These are phyloP conservation scores for Neurospora sp. DNA, from an alignment of 495 filamentous ascomycete genomes.

Conservation along the genomic window DNA sequence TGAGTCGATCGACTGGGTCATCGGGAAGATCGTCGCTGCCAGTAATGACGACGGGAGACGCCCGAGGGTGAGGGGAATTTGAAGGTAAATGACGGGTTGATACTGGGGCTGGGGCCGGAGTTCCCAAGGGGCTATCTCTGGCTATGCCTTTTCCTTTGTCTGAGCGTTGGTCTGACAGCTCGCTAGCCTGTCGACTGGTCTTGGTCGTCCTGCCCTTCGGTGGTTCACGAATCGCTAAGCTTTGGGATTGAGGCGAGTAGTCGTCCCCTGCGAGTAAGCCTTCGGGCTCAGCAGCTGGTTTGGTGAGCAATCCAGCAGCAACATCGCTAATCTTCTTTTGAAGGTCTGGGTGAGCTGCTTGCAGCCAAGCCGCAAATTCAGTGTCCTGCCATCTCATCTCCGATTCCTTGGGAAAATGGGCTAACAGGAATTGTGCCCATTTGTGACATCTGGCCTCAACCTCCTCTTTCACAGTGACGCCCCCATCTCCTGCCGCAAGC, in stretches of 20 bases:
- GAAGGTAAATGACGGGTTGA: neutral
- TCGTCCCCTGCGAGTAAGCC: neutral
- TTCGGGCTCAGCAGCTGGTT: neutral
- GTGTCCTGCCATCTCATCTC: constrained; percentile 23
- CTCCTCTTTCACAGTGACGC: constrained; percentile 23
- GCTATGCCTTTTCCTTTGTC: constrained; percentile 6
- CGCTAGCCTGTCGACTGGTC: constrained; percentile 3
- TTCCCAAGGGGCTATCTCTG: neutral
- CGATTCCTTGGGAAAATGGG: constrained; percentile 30
- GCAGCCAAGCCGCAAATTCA: constrained; percentile 26
- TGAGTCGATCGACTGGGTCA: constrained; percentile 6
- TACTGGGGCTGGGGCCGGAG: neutral
- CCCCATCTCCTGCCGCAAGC: constrained; percentile 30
- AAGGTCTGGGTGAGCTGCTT: constrained; percentile 16
- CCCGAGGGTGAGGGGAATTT: neutral
- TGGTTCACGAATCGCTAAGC: neutral
- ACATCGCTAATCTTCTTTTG: constrained; percentile 6
- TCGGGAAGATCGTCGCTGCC: neutral
- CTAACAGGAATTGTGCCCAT: constrained; percentile 30
- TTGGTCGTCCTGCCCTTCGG: constrained; percentile 6
- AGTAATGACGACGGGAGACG: neutral
- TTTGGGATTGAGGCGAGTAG: neutral
- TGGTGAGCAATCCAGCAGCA: constrained; percentile 1
- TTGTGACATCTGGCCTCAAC: constrained; percentile 23
- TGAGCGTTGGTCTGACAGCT: neutral